A percentile compares a stretch with the other conserved stretches of the same genome.
These are phyloP conservation scores for Sicyos baderoa DNA, from an alignment of 306 rosid genomes.

Conservation along the genomic window DNA sequence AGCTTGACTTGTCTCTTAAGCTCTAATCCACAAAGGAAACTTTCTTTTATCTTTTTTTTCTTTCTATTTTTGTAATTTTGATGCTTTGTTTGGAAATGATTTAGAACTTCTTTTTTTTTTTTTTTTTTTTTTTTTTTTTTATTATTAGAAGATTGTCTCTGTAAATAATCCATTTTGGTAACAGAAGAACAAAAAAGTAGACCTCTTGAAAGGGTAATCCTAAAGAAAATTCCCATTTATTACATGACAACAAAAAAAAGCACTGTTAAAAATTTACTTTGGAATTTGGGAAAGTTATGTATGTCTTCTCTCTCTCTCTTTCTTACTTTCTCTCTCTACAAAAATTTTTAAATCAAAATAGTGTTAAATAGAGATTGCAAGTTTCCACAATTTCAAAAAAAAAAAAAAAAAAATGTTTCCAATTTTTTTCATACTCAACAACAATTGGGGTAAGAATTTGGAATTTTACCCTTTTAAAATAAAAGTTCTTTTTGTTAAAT, in stretches of 20 bases:
- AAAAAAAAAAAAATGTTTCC: neutral
- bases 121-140: slow-evolving; percentile 22
- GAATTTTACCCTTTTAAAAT: too few relatives aligned
- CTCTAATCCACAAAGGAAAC: slow-evolving; percentile 38
- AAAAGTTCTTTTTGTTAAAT: too few relatives aligned
- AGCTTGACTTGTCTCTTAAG: slow-evolving; percentile 91
- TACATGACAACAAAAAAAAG: neutral
- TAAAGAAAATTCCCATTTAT: neutral
- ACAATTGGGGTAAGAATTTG: too few relatives aligned
- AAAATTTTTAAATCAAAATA: neutral
- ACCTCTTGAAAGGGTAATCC: neutral
- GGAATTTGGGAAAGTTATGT: slow-evolving; percentile 18
- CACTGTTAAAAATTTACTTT: slow-evolving; percentile 1
- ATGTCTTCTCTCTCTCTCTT: neutral
- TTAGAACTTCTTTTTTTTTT: slow-evolving; percentile 18
- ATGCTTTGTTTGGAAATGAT: slow-evolving; percentile 9
- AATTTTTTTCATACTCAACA: neutral
- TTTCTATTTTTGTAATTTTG: slow-evolving; percentile 18
- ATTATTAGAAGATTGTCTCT: slow-evolving; percentile 17
- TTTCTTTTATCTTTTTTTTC: neutral
- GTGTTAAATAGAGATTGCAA: slow-evolving; percentile 3
- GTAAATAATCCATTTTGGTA: slow-evolving; percentile 19
- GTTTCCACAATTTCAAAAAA: neutral
- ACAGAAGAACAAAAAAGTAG: slow-evolving; percentile 11
- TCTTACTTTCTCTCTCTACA: neutral